A percentile compares a stretch with the other conserved stretches of the same genome.
Evolutionary conservation across 1,284 basidiomycete species (phyloP).

Genomic region (Retiboletus fuscus): DNA sequence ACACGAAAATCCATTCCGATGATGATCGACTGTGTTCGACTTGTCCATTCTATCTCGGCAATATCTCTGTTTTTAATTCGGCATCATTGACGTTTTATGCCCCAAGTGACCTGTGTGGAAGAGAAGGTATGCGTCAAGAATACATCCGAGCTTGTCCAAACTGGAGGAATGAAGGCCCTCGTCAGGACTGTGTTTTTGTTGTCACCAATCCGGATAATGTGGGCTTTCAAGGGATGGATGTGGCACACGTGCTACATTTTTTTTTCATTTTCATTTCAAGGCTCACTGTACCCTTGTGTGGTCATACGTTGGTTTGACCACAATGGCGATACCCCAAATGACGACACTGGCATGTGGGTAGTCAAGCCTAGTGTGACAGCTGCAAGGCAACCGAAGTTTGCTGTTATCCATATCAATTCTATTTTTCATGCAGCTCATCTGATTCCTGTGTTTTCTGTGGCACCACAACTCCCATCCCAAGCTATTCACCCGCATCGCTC

Average conservation of each 20-base stretch:
- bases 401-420: slow-evolving; percentile 24
- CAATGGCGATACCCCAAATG: background rate
- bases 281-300: slow-evolving; percentile 17
- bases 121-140: slow-evolving; percentile 22
- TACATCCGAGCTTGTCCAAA: slow-evolving; percentile 19
- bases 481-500: slow-evolving; percentile 12
- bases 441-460: slow-evolving; percentile 20
- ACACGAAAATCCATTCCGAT: slow-evolving; percentile 38
- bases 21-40: background rate
- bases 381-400: slow-evolving; percentile 8
- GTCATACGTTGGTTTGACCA: slow-evolving; percentile 28
- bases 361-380: slow-evolving; percentile 8
- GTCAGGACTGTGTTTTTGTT: slow-evolving; percentile 26
- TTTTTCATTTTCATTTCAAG: slow-evolving; percentile 17
- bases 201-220: slow-evolving; percentile 1
- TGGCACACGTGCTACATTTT: slow-evolving; percentile 6
- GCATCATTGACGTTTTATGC: slow-evolving; percentile 14
- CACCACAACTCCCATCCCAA: slow-evolving; percentile 7
- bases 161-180: slow-evolving; percentile 18
- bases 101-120: slow-evolving; percentile 26
- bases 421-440: slow-evolving; percentile 27
- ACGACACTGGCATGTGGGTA: no score
- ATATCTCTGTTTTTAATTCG: slow-evolving; percentile 25
- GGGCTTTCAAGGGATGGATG: background rate
- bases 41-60: slow-evolving; percentile 7